These are phyloP conservation scores for Stagonosporopsis tanaceti DNA, from an alignment of 2,329 filamentous ascomycete species.

Conservation along the genomic window DNA sequence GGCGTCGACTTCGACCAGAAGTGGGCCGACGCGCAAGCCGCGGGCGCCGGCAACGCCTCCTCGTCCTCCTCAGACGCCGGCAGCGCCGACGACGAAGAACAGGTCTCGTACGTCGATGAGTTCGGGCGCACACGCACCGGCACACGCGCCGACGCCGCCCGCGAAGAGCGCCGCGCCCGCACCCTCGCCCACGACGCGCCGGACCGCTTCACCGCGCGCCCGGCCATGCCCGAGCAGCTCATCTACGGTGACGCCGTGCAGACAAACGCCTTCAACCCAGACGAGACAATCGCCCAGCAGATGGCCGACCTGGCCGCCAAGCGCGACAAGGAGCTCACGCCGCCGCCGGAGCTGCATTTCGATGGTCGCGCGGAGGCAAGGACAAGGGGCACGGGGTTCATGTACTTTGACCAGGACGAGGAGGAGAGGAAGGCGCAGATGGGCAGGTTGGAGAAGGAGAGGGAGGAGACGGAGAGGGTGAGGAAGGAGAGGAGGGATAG, in stretches of 20 bases:
- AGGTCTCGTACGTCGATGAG: conserved; percentile 90
- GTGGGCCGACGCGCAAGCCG: conserved; percentile 76
- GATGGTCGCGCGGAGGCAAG: conserved; percentile 84
- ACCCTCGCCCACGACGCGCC: conserved; percentile 61
- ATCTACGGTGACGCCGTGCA: conserved; percentile 91
- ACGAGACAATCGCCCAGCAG: conserved; percentile 66
- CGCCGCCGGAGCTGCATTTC: conserved; percentile 83
- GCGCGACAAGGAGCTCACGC: conserved; percentile 80
- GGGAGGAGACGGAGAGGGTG: neutral
- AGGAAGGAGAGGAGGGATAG: neutral
- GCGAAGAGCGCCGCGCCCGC: conserved; percentile 66
- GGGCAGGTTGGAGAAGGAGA: neutral
- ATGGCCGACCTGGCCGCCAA: conserved; percentile 83
- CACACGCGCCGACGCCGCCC: conserved; percentile 72
- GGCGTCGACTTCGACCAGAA: conserved; percentile 95
- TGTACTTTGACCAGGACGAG: conserved; percentile 83
- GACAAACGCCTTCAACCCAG: conserved; percentile 80
- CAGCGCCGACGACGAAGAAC: conserved; percentile 66
- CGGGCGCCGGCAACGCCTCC: conserved; percentile 53
- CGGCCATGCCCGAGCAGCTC: conserved; percentile 70
- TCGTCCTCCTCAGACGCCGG: conserved; percentile 43
- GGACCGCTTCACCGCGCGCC: conserved; percentile 73
- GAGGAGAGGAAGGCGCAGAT: conserved; percentile 44
- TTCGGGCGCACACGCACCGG: conserved; percentile 83
- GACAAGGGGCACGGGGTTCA: conserved; percentile 90